These are phyloP conservation scores for Canavalia ensiformis DNA, from an alignment of 306 rosid species.

Conservation along the genomic window DNA sequence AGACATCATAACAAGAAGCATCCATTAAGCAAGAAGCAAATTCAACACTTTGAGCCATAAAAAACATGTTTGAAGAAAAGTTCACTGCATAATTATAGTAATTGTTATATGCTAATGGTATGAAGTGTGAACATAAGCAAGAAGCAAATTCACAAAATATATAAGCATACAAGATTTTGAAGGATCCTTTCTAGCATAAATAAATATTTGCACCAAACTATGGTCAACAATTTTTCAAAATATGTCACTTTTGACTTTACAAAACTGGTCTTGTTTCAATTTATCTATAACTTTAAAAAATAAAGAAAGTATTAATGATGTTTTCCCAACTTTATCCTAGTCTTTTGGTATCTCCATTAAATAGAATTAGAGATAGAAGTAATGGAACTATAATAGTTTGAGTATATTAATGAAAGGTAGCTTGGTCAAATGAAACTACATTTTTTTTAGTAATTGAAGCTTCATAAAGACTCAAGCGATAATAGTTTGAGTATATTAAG, in stretches of 20 bases:
- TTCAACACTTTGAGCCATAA: slow-evolving; percentile 7
- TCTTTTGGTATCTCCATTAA: background rate
- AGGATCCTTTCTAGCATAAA: slow-evolving; percentile 14
- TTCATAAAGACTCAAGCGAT: background rate
- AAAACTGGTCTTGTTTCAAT: background rate
- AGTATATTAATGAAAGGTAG: slow-evolving; percentile 15
- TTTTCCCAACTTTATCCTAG: slow-evolving; percentile 6
- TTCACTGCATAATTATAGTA: background rate
- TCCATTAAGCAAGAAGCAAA: slow-evolving; percentile 6
- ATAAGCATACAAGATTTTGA: slow-evolving; percentile 27
- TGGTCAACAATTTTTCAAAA: background rate
- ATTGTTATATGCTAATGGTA: slow-evolving; percentile 21
- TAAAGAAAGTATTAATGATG: slow-evolving; percentile 16
- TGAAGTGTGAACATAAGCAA: background rate
- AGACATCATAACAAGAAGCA: slow-evolving; percentile 24
- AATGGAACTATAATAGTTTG: slow-evolving; percentile 6
- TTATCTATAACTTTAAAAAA: slow-evolving; percentile 32
- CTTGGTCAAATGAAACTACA: slow-evolving; percentile 5
- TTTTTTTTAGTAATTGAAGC: background rate
- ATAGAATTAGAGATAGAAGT: slow-evolving; percentile 19
- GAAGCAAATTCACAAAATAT: slow-evolving; percentile 25
- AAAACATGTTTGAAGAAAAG: slow-evolving; percentile 5
- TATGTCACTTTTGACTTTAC: background rate
- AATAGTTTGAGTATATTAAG: background rate
- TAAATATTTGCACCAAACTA: slow-evolving; percentile 29